These are phyloP conservation scores for Novymonas esmeraldas DNA, from an alignment of 208 protist species.

Conservation along the genomic window DNA sequence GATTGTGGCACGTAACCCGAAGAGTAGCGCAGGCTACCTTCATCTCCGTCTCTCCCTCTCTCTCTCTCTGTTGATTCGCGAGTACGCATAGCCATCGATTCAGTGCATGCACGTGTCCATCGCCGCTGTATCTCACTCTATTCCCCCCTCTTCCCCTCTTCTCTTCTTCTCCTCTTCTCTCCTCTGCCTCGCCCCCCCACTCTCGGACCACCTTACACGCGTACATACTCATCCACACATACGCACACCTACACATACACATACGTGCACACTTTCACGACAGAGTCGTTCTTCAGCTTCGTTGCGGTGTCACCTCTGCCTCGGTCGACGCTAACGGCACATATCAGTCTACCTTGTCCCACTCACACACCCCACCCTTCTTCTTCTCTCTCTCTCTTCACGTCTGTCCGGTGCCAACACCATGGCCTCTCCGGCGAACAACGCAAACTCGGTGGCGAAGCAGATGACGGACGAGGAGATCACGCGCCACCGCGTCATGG, in stretches of 20 bases:
- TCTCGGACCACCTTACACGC: too few relatives aligned
- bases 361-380: not conserved
- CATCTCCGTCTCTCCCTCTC: not conserved
- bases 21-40: too few relatives aligned
- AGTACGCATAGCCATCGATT: too few relatives aligned
- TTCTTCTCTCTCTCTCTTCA: not conserved
- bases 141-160: not conserved
- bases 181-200: not conserved
- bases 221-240: too few relatives aligned
- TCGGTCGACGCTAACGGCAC: too few relatives aligned
- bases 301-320: not conserved
- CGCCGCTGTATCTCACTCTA: too few relatives aligned
- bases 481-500: slow-evolving; percentile 46
- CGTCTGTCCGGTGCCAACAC: not conserved
- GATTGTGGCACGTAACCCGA: too few relatives aligned
- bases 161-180: not conserved
- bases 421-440: slow-evolving; percentile 17
- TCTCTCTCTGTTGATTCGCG: too few relatives aligned
- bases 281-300: not conserved
- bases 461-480: slow-evolving; percentile 62
- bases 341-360: too few relatives aligned
- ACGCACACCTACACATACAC: not conserved
- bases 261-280: not conserved
- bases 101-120: too few relatives aligned
- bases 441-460: slow-evolving; percentile 8